A percentile compares a stretch with the other conserved stretches of the same genome.
Conservation (phyloP, 2,329 filamentous ascomycete genomes). For the Bertia moriformis region DNA sequence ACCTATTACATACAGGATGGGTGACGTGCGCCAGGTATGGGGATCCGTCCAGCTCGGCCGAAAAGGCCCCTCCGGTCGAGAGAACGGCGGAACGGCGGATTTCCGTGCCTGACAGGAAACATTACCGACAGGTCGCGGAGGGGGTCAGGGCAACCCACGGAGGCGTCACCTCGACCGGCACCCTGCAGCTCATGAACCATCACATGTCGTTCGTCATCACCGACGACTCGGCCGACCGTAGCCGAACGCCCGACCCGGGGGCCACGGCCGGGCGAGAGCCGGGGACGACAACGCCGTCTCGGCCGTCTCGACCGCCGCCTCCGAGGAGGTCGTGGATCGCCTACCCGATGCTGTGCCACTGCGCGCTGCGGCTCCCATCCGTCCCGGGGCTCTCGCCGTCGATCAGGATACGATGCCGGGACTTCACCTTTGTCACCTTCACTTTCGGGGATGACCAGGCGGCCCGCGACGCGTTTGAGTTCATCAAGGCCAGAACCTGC, state of each 20-base stretch:
- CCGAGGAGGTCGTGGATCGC: constrained; percentile 60
- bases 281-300: no score
- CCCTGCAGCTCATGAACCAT: background rate
- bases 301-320: background rate
- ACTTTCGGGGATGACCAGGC: constrained; percentile 63
- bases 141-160: background rate
- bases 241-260: no score
- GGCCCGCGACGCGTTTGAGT: constrained; percentile 77
- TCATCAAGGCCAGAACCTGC: constrained; percentile 67
- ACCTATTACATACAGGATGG: no score
- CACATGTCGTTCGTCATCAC: background rate
- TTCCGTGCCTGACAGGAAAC: no score
- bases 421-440: constrained; percentile 88
- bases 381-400: constrained; percentile 60
- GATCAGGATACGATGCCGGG: constrained; percentile 76
- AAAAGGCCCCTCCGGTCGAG: no score
- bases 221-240: background rate
- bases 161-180: background rate
- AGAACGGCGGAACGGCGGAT: no score
- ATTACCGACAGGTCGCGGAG: background rate
- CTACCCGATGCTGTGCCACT: constrained; percentile 78
- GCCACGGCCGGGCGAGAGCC: no score
- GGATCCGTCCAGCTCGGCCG: no score
- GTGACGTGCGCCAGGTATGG: no score
- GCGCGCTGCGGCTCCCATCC: constrained; percentile 62